These are phyloP conservation scores for Talaromyces stipitatus DNA, from an alignment of 495 filamentous ascomycete species.

Conservation along the genomic window DNA sequence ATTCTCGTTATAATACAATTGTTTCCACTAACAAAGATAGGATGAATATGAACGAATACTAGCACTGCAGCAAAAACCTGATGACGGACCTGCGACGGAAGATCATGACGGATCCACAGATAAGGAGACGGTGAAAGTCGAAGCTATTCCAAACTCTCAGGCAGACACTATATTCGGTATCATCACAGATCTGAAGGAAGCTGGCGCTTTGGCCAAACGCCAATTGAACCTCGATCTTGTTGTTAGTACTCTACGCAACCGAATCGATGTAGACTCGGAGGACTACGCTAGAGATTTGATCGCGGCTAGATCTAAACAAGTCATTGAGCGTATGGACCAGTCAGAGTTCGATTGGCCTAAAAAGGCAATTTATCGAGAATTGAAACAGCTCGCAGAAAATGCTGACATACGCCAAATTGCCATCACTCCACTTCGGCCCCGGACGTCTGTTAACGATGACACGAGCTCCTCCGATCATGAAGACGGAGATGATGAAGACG, in stretches of 20 bases:
- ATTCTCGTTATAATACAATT: background rate
- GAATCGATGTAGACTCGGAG: conserved; percentile 22
- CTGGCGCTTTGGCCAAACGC: conserved; percentile 38
- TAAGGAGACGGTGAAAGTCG: conserved; percentile 19
- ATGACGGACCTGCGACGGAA: conserved; percentile 15
- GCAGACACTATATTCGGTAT: conserved; percentile 29
- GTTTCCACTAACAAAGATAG: conserved; percentile 19
- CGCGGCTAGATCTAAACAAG: conserved; percentile 19
- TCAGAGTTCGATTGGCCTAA: conserved; percentile 33
- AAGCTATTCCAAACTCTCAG: conserved; percentile 25
- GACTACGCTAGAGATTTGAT: conserved; percentile 34
- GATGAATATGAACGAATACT: conserved; percentile 33
- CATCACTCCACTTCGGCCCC: conserved; percentile 29
- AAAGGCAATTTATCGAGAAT: conserved; percentile 38
- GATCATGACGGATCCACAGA: conserved; percentile 12
- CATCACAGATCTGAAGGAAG: conserved; percentile 29
- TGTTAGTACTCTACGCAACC: conserved; percentile 18
- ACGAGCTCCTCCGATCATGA: conserved; percentile 18
- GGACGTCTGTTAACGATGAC: conserved; percentile 16
- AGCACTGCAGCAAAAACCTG: conserved; percentile 22
- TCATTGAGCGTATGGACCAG: conserved; percentile 31
- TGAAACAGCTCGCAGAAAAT: conserved; percentile 24
- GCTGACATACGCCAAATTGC: conserved; percentile 12
- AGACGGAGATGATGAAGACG: background rate
- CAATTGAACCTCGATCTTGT: conserved; percentile 34